A percentile compares a stretch with the other conserved stretches of the same genome.
phyloP scores from a whole-genome alignment of 2,329 filamentous ascomycete species.

The Pestalotiopsis sp. region DNA sequence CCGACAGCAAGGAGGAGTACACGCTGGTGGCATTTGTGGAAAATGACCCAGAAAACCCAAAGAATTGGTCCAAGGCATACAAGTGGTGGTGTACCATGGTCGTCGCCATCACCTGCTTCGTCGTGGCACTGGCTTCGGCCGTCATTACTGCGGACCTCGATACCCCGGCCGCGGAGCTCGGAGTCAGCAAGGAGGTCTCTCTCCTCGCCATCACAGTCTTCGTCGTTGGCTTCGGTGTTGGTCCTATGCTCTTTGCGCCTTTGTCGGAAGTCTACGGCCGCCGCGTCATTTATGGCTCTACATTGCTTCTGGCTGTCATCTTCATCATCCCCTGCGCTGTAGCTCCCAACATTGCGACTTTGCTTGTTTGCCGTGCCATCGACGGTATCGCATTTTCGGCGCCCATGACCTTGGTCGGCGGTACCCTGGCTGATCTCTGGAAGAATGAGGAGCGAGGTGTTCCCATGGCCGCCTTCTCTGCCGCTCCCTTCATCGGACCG shows the following conservation, averaged over 20 bases:
- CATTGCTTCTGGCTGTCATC: constrained; percentile 68
- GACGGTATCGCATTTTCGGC: constrained; percentile 84
- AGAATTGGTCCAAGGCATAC: constrained; percentile 77
- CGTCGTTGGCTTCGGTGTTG: constrained; percentile 79
- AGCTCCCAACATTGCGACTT: constrained; percentile 71
- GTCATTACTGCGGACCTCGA: constrained; percentile 77
- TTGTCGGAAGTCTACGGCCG: constrained; percentile 75
- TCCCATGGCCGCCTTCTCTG: constrained; percentile 83
- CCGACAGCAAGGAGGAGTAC: constrained; percentile 29
- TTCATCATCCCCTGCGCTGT: constrained; percentile 82
- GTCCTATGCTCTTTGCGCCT: constrained; percentile 79
- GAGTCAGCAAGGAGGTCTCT: constrained; percentile 70
- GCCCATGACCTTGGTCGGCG: constrained; percentile 83
- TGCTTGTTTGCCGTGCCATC: constrained; percentile 74
- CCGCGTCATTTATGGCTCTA: constrained; percentile 69
- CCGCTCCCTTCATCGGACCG: constrained; percentile 80
- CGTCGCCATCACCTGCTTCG: constrained; percentile 74
- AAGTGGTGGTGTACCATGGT: constrained; percentile 89
- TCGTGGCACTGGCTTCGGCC: constrained; percentile 69
- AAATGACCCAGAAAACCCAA: constrained; percentile 75
- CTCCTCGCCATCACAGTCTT: constrained; percentile 74
- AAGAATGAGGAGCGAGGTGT: constrained; percentile 79
- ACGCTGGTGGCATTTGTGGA: constrained; percentile 65
- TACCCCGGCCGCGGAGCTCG: constrained; percentile 63
- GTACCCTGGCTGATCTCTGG: constrained; percentile 83